Conservation (phyloP, 441 rosid species). For the Brassica balearica region DNA sequence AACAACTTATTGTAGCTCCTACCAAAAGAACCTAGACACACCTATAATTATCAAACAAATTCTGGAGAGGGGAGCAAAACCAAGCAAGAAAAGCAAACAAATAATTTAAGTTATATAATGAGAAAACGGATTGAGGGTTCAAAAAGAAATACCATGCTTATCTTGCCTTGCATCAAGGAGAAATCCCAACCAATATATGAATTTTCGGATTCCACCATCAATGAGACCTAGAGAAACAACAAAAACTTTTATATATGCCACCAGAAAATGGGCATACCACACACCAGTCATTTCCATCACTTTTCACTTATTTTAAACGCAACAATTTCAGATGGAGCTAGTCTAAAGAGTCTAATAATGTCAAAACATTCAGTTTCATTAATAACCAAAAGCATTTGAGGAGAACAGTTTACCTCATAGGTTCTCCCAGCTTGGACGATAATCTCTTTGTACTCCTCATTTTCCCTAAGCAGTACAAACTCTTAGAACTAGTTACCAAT, state of each 20-base stretch:
- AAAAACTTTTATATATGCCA: slow-evolving; percentile 3
- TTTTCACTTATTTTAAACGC: slow-evolving; percentile 6
- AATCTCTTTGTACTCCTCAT: slow-evolving; percentile 85
- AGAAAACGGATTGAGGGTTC: slow-evolving; percentile 30
- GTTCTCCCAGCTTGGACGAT: slow-evolving; percentile 77
- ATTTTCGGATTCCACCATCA: slow-evolving; percentile 84
- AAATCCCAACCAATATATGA: slow-evolving; percentile 98
- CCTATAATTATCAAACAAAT: not conserved
- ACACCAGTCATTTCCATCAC: slow-evolving; percentile 18
- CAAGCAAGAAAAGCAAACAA: slow-evolving; percentile 14
- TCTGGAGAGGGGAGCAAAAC: slow-evolving; percentile 25
- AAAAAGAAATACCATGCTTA: slow-evolving; percentile 65
- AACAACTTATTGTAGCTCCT: slow-evolving; percentile 2
- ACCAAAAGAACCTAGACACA: slow-evolving; percentile 13
- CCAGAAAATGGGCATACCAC: slow-evolving; percentile 22
- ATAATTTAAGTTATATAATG: slow-evolving; percentile 9
- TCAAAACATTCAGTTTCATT: slow-evolving; percentile 8
- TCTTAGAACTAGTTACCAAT: slow-evolving; percentile 27
- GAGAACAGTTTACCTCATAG: slow-evolving; percentile 67
- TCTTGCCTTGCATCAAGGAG: slow-evolving; percentile 81
- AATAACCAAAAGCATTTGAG: slow-evolving; percentile 30
- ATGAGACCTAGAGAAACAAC: slow-evolving; percentile 57
- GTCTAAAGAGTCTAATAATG: slow-evolving; percentile 8
- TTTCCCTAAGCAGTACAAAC: slow-evolving; percentile 56
- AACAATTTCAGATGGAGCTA: slow-evolving; percentile 4